These are phyloP conservation scores for Vaccinium macrocarpon DNA, from an alignment of 148 eudicot genomes.

Conservation along the genomic window DNA sequence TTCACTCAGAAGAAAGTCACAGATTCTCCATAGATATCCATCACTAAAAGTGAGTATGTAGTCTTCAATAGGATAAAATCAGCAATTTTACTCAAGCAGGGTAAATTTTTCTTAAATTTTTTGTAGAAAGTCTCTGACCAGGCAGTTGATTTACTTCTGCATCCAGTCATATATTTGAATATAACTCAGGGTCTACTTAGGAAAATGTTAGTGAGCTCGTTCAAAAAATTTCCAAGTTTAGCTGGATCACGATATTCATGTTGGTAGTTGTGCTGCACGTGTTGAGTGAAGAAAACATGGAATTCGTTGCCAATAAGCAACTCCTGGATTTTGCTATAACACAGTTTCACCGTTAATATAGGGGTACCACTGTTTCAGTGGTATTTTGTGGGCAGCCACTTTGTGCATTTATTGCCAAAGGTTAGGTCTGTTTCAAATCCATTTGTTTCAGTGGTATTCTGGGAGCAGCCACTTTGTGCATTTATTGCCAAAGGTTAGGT, in stretches of 20 bases:
- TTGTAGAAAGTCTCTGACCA: neutral
- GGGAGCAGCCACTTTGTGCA: no score
- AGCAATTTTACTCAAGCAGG: neutral
- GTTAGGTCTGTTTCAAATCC: no score
- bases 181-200: neutral
- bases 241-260: neutral
- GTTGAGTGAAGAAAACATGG: neutral
- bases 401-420: no score
- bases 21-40: constrained; percentile 85
- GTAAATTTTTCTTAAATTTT: neutral
- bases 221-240: neutral
- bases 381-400: no score
- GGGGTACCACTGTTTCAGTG: no score
- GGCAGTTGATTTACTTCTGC: neutral
- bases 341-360: neutral
- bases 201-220: neutral
- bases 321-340: neutral
- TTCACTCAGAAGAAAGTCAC: constrained; percentile 90
- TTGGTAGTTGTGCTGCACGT: neutral
- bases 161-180: neutral
- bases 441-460: no score
- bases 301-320: neutral
- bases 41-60: constrained; percentile 60
- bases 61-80: neutral
- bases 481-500: no score